These are phyloP conservation scores for Arachnopeziza araneosa DNA, from an alignment of 2,329 filamentous ascomycete species.

Conservation along the genomic window DNA sequence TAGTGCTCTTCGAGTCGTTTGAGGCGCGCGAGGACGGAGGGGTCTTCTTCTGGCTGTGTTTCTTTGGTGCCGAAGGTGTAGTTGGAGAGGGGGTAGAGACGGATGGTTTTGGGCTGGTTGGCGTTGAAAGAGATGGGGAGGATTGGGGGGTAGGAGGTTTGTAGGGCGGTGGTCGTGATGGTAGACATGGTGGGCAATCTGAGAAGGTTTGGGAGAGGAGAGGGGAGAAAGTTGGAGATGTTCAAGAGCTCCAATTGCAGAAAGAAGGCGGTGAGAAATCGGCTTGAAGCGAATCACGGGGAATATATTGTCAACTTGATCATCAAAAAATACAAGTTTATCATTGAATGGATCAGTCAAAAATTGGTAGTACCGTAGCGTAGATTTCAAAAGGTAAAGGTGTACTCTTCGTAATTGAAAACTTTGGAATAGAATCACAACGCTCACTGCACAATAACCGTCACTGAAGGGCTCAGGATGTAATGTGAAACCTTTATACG, in stretches of 20 bases:
- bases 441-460: background rate
- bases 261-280: conserved; percentile 5
- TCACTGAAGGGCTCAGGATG: background rate
- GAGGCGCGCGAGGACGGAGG: conserved; percentile 85
- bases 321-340: too few species aligned
- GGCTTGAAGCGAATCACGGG: background rate
- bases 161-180: conserved; percentile 67
- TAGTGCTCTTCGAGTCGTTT: conserved; percentile 97
- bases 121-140: conserved; percentile 79
- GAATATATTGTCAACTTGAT: background rate
- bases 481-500: conserved; percentile 6
- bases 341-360: too few species aligned
- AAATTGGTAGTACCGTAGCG: too few species aligned
- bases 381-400: too few species aligned
- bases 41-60: conserved; percentile 95
- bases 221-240: conserved; percentile 4
- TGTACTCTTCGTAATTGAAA: too few species aligned
- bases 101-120: conserved; percentile 84
- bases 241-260: background rate
- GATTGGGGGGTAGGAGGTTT: conserved; percentile 73
- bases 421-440: background rate
- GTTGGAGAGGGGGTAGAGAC: conserved; percentile 91
- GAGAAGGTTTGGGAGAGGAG: conserved; percentile 1
- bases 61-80: conserved; percentile 99
- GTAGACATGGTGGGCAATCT: conserved; percentile 63